Conservation (phyloP, 768 basidiomycete genomes). For the Boletellus sp. region DNA sequence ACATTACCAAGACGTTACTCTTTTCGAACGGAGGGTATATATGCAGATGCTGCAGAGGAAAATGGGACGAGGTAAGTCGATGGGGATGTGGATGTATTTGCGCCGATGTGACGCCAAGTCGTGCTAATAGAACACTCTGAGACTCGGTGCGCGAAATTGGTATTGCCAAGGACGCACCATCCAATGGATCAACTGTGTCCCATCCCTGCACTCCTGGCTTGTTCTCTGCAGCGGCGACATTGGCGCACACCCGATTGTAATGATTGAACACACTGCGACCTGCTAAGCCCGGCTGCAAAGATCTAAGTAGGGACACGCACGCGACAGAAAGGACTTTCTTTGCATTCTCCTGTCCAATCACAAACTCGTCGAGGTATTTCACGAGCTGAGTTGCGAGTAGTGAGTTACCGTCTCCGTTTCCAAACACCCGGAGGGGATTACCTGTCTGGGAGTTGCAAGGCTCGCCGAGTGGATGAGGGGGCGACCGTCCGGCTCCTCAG, state of each 20-base stretch:
- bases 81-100: slow-evolving; percentile 58
- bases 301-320: slow-evolving; percentile 46
- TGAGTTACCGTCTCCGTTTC: slow-evolving; percentile 8
- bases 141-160: background rate
- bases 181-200: slow-evolving; percentile 21
- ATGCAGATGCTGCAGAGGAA: slow-evolving; percentile 40
- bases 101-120: slow-evolving; percentile 49
- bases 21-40: slow-evolving; percentile 76
- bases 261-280: slow-evolving; percentile 83
- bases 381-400: slow-evolving; percentile 51
- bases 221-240: slow-evolving; percentile 50
- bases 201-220: slow-evolving; percentile 29
- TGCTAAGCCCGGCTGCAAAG: slow-evolving; percentile 1
- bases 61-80: slow-evolving; percentile 33
- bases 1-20: slow-evolving; percentile 94
- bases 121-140: slow-evolving; percentile 23
- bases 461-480: slow-evolving; percentile 41
- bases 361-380: slow-evolving; percentile 82
- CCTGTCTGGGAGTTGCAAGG: slow-evolving; percentile 59
- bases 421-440: slow-evolving; percentile 12
- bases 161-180: slow-evolving; percentile 26
- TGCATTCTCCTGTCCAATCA: slow-evolving; percentile 87
- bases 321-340: slow-evolving; percentile 95
- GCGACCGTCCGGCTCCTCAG: slow-evolving; percentile 31
- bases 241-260: slow-evolving; percentile 82